Conservation (phyloP, 371 early-diverging fungal genomes). For the Mucor racemosus region DNA sequence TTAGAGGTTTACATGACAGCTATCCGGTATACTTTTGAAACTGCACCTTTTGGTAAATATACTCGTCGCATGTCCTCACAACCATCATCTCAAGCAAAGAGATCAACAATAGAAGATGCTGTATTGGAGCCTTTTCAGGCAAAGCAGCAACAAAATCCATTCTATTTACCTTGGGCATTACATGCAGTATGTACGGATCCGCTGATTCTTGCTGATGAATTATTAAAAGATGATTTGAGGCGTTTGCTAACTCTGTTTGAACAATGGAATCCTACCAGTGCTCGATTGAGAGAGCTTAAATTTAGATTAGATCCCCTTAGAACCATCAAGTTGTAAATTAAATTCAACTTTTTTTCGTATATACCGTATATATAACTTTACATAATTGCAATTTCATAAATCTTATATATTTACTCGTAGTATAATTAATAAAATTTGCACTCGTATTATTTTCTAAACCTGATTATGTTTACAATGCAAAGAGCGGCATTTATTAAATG, state of each 20-base stretch:
- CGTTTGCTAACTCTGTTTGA: conserved; percentile 68
- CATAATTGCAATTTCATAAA: neutral
- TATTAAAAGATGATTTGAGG: conserved; percentile 63
- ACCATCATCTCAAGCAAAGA: neutral
- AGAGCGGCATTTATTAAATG: no score
- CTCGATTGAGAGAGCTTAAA: conserved; percentile 78
- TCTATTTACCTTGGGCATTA: conserved; percentile 91
- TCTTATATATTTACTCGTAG: neutral
- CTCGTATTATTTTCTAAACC: no score
- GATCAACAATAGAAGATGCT: conserved; percentile 17
- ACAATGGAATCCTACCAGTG: conserved; percentile 80
- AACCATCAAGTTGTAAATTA: conserved; percentile 18
- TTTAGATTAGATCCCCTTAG: conserved; percentile 82
- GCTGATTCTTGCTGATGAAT: conserved; percentile 56
- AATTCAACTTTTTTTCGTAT: neutral
- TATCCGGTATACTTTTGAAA: conserved; percentile 46
- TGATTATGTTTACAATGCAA: no score
- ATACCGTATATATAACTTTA: neutral
- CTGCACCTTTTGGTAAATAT: conserved; percentile 38
- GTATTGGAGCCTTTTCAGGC: conserved; percentile 53
- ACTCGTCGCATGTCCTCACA: neutral
- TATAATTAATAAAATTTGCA: no score
- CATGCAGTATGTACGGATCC: conserved; percentile 77
- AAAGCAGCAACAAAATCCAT: conserved; percentile 76
- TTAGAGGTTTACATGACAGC: conserved; percentile 80